A percentile compares a stretch with the other conserved stretches of the same genome.
Conservation (phyloP, 2,329 filamentous ascomycete genomes). For the Davidsoniella eucalypti region DNA sequence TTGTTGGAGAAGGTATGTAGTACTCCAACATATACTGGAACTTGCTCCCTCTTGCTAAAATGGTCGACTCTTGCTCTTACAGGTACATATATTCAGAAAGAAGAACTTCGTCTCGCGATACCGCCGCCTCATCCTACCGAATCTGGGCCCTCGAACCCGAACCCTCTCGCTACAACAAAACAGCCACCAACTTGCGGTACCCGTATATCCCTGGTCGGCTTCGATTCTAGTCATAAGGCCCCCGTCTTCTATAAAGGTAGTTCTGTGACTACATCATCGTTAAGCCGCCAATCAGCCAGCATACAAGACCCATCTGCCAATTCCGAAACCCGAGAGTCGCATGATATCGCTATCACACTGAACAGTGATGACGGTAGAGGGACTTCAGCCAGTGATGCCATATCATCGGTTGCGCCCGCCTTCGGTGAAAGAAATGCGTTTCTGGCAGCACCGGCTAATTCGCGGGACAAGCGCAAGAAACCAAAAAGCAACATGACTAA, state of each 20-base stretch:
- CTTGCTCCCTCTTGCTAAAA: background rate
- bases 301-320: conserved; percentile 42
- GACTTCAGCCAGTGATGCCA: conserved; percentile 35
- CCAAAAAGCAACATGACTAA: conserved; percentile 98
- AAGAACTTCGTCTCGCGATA: conserved; percentile 82
- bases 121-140: conserved; percentile 93
- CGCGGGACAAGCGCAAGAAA: conserved; percentile 68
- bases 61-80: background rate
- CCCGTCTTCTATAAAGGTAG: conserved; percentile 38
- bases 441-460: conserved; percentile 37
- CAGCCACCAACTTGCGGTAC: conserved; percentile 74
- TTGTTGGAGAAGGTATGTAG: conserved; percentile 70
- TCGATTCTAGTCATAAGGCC: conserved; percentile 43
- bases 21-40: background rate
- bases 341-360: conserved; percentile 36
- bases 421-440: conserved; percentile 80
- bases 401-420: conserved; percentile 36
- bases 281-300: conserved; percentile 28
- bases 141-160: conserved; percentile 69
- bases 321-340: conserved; percentile 39
- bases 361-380: conserved; percentile 40
- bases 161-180: conserved; percentile 74
- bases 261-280: conserved; percentile 32
- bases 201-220: conserved; percentile 60
- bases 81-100: conserved; percentile 82